A percentile compares a stretch with the other conserved stretches of the same genome.
Evolutionary conservation across 768 basidiomycete species (phyloP).

Genomic region (Flagelloscypha sp.): DNA sequence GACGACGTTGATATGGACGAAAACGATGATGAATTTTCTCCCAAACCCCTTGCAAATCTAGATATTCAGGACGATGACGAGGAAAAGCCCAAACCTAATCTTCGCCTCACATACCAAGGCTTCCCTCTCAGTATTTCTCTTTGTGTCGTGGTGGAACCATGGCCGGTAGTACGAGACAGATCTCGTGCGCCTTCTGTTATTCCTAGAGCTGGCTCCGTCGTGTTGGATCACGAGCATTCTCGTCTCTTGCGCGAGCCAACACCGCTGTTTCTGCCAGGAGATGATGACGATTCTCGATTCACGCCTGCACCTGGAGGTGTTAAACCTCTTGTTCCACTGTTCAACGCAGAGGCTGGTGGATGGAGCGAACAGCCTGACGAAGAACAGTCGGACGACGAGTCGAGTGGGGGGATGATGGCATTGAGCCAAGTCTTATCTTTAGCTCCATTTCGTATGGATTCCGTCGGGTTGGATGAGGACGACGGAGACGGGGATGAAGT

Average conservation of each 20-base stretch:
- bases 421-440: slow-evolving; percentile 68
- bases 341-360: no score
- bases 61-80: slow-evolving; percentile 56
- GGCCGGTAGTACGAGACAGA: slow-evolving; percentile 42
- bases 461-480: slow-evolving; percentile 61
- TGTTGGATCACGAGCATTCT: slow-evolving; percentile 22
- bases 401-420: slow-evolving; percentile 53
- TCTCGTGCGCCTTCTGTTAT: slow-evolving; percentile 24
- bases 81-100: slow-evolving; percentile 61
- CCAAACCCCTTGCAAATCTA: slow-evolving; percentile 6
- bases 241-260: slow-evolving; percentile 34
- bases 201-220: slow-evolving; percentile 20
- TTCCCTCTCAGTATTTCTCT: slow-evolving; percentile 74
- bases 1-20: slow-evolving; percentile 9
- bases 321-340: slow-evolving; percentile 34
- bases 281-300: slow-evolving; percentile 32
- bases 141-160: slow-evolving; percentile 79
- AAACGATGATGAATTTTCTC: slow-evolving; percentile 1
- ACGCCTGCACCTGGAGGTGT: slow-evolving; percentile 27
- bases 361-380: slow-evolving; percentile 28
- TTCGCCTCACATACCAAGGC: slow-evolving; percentile 61
- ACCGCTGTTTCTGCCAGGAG: slow-evolving; percentile 72
- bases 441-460: slow-evolving; percentile 44
- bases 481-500: slow-evolving; percentile 68
- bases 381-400: slow-evolving; percentile 24